A percentile compares a stretch with the other conserved stretches of the same genome.
Evolutionary conservation across 768 basidiomycete genomes (phyloP).

Genomic region (Xerocomus potaroensis): DNA sequence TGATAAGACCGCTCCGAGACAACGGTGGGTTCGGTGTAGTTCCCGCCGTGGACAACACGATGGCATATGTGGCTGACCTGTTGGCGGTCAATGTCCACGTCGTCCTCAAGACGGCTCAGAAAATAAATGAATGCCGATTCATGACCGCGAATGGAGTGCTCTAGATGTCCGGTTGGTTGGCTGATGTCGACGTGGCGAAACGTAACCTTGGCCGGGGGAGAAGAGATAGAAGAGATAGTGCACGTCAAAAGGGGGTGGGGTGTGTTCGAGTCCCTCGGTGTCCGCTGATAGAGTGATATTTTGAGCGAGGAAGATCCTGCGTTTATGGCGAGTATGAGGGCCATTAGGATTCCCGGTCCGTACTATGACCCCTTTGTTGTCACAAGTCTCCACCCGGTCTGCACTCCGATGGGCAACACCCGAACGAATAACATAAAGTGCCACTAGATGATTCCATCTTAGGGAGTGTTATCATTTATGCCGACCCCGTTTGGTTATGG

Average conservation of each 20-base stretch:
- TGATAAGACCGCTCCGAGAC: conserved; percentile 66
- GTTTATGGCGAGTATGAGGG: conserved; percentile 65
- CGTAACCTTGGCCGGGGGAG: conserved; percentile 50
- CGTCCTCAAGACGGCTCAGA: conserved; percentile 42
- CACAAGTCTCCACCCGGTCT: too few species aligned
- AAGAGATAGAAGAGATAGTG: conserved; percentile 53
- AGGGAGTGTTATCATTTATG: too few species aligned
- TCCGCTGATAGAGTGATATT: conserved; percentile 57
- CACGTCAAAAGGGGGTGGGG: conserved; percentile 47
- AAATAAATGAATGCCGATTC: conserved; percentile 60
- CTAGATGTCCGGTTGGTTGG: conserved; percentile 4
- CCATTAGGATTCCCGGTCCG: too few species aligned
- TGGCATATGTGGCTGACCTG: conserved; percentile 61
- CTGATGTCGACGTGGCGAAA: conserved; percentile 27
- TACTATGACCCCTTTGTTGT: too few species aligned
- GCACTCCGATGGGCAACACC: too few species aligned
- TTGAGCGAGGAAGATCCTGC: conserved; percentile 87
- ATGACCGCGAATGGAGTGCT: conserved; percentile 48
- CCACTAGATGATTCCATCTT: too few species aligned
- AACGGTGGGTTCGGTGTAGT: conserved; percentile 63
- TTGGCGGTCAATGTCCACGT: conserved; percentile 38
- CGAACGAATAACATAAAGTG: too few species aligned
- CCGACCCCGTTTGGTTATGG: too few species aligned
- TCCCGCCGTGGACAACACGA: conserved; percentile 85
- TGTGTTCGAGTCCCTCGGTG: conserved; percentile 24